Conservation (phyloP, 2,329 filamentous ascomycete species). For the Penicillium sp. region DNA sequence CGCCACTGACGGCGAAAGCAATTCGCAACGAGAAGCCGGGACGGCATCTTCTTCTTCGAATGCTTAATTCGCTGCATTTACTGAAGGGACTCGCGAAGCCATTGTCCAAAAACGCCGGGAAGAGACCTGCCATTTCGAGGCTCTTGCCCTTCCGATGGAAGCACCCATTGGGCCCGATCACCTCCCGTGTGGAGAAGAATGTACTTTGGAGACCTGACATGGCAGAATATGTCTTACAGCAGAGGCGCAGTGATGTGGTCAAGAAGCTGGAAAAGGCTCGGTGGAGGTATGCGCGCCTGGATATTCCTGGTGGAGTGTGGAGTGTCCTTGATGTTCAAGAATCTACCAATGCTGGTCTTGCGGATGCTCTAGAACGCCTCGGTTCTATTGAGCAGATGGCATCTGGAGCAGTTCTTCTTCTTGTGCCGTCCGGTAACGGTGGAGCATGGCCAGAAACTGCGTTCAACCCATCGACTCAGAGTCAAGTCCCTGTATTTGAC, state of each 20-base stretch:
- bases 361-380: slow-evolving; percentile 29
- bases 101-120: slow-evolving; percentile 19
- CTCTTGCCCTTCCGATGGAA: slow-evolving; percentile 47
- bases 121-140: slow-evolving; percentile 24
- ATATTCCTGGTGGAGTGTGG: slow-evolving; percentile 36
- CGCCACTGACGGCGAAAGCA: background rate
- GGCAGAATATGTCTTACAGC: slow-evolving; percentile 47
- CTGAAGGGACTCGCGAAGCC: slow-evolving; percentile 30
- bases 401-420: slow-evolving; percentile 39
- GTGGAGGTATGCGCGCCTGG: slow-evolving; percentile 28
- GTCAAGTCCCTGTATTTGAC: slow-evolving; percentile 47
- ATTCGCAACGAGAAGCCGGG: slow-evolving; percentile 11
- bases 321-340: slow-evolving; percentile 31
- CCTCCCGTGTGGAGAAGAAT: slow-evolving; percentile 33
- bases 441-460: slow-evolving; percentile 36
- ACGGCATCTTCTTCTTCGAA: slow-evolving; percentile 34
- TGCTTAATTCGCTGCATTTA: slow-evolving; percentile 37
- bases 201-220: slow-evolving; percentile 58
- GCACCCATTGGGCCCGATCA: slow-evolving; percentile 38
- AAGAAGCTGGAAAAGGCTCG: slow-evolving; percentile 46
- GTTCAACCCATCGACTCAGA: slow-evolving; percentile 36
- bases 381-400: slow-evolving; percentile 37
- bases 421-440: slow-evolving; percentile 4
- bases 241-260: slow-evolving; percentile 45
- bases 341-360: slow-evolving; percentile 30